These are phyloP conservation scores for Mortierella sp. DNA, from an alignment of 371 early-diverging fungal genomes.

Conservation along the genomic window DNA sequence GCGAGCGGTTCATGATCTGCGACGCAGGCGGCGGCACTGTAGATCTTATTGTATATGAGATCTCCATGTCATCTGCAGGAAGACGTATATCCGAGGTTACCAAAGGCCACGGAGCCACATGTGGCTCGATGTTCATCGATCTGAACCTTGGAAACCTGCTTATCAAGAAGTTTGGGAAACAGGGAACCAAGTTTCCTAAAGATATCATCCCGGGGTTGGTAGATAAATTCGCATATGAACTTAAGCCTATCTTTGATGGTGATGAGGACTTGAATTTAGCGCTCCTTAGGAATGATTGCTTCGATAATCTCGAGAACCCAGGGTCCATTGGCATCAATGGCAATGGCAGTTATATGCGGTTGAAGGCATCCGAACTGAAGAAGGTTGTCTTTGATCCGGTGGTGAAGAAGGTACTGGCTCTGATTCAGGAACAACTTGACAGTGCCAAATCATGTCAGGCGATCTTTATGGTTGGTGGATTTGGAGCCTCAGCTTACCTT, in stretches of 20 bases:
- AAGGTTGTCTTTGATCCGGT: slow-evolving; percentile 63
- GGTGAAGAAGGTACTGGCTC: slow-evolving; percentile 58
- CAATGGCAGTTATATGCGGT: slow-evolving; percentile 4
- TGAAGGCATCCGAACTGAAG: slow-evolving; percentile 39
- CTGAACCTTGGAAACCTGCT: slow-evolving; percentile 62
- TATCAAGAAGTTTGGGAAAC: neutral
- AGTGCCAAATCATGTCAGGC: slow-evolving; percentile 43
- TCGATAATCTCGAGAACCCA: slow-evolving; percentile 57
- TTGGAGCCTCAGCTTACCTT: slow-evolving; percentile 63
- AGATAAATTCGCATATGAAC: slow-evolving; percentile 62
- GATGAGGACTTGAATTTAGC: slow-evolving; percentile 61
- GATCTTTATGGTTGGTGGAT: slow-evolving; percentile 65
- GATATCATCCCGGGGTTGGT: slow-evolving; percentile 62
- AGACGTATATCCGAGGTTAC: neutral
- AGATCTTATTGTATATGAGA: neutral
- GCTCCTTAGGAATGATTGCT: slow-evolving; percentile 57
- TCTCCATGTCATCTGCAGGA: neutral
- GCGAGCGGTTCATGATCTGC: neutral
- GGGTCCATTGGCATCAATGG: slow-evolving; percentile 34
- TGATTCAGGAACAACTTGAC: slow-evolving; percentile 59
- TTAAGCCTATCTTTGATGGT: slow-evolving; percentile 68
- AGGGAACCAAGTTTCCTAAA: slow-evolving; percentile 48
- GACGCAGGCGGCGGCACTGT: neutral
- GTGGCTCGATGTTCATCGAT: slow-evolving; percentile 69
- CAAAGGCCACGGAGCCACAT: slow-evolving; percentile 25